phyloP scores from a whole-genome alignment of 257 asterid genomes.

The Mentha longifolia region DNA sequence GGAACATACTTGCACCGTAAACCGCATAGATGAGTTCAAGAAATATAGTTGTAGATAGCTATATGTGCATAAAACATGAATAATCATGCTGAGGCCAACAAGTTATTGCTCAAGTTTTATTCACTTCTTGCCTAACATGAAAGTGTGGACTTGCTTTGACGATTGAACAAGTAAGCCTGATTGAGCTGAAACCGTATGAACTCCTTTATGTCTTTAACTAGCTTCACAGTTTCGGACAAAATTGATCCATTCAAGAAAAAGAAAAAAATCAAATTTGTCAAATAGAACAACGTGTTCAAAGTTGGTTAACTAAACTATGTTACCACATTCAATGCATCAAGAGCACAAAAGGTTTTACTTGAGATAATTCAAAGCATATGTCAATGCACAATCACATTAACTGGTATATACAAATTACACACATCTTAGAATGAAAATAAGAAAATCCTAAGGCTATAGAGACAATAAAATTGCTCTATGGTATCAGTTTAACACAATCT shows the following conservation, averaged over 20 bases:
- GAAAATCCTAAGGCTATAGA: not conserved
- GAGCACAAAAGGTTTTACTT: not conserved
- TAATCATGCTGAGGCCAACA: not conserved
- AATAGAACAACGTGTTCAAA: not conserved
- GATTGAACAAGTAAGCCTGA: not conserved
- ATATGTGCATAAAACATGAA: not conserved
- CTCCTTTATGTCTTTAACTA: not conserved
- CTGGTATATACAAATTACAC: not conserved
- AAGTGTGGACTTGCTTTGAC: conserved; percentile 7
- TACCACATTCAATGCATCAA: not conserved
- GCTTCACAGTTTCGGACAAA: not conserved
- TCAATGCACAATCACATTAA: not conserved
- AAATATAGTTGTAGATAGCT: not conserved
- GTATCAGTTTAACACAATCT: conserved; percentile 11
- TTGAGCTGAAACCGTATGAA: not conserved
- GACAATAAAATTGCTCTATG: not conserved
- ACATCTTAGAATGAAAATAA: conserved; percentile 12
- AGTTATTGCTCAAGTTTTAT: not conserved
- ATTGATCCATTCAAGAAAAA: not conserved
- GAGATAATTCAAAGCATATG: conserved; percentile 13
- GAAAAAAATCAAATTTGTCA: not conserved
- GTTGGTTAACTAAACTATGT: not conserved
- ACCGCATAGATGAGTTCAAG: too few species aligned
- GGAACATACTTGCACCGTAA: not conserved
- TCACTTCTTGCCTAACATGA: not conserved